A percentile compares a stretch with the other conserved stretches of the same genome.
Evolutionary conservation across 441 rosid genomes (phyloP).

Genomic region (Biscutella laevigata): DNA sequence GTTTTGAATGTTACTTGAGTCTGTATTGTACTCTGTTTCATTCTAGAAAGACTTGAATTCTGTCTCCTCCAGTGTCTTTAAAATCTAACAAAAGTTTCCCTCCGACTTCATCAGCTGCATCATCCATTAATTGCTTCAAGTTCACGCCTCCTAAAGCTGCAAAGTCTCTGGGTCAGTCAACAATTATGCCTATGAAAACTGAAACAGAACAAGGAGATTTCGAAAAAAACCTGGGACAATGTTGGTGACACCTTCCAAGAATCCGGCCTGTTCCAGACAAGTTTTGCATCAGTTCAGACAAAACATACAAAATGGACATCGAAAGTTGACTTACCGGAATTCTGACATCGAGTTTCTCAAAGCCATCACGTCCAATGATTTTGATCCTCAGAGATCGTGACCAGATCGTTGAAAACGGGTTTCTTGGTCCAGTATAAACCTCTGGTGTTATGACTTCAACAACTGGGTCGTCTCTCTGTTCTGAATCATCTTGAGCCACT

Average conservation of each 20-base stretch:
- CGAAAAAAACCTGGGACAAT: constrained; percentile 78
- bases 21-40: constrained; percentile 21
- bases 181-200: neutral
- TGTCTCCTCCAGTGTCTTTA: constrained; percentile 65
- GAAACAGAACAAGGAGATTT: neutral
- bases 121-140: constrained; percentile 65
- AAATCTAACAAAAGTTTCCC: constrained; percentile 78
- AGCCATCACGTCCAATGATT: constrained; percentile 74
- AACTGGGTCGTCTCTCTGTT: constrained; percentile 48
- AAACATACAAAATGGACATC: neutral
- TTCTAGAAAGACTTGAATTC: constrained; percentile 87
- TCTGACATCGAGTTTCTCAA: constrained; percentile 79
- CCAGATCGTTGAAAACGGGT: constrained; percentile 71
- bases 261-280: constrained; percentile 58
- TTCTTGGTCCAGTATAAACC: constrained; percentile 46
- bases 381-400: constrained; percentile 70
- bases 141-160: constrained; percentile 81
- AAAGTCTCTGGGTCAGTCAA: neutral
- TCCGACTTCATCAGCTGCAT: constrained; percentile 70
- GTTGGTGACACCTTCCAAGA: constrained; percentile 76
- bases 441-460: constrained; percentile 86
- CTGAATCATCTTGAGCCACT: constrained; percentile 43
- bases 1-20: neutral
- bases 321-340: constrained; percentile 58
- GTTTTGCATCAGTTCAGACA: constrained; percentile 1